Percentiles rank a stretch among this genome's conserved stretches.
These are phyloP conservation scores for Russula abietina DNA, from an alignment of 768 basidiomycete genomes.

Conservation along the genomic window DNA sequence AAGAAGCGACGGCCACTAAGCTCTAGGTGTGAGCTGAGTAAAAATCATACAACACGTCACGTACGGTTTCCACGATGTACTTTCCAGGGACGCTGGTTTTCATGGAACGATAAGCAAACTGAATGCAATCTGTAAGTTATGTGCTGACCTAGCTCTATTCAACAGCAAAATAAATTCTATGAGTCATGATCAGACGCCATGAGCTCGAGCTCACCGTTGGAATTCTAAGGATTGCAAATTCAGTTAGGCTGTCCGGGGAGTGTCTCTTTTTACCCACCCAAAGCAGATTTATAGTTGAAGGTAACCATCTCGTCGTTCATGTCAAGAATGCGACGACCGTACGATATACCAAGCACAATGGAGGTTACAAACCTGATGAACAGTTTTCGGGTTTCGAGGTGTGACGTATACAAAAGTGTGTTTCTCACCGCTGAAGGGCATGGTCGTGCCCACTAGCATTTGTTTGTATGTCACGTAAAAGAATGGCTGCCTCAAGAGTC, in stretches of 20 bases:
- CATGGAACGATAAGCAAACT: background rate
- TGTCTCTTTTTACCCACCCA: background rate
- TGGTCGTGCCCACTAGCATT: background rate
- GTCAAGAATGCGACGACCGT: slow-evolving; percentile 11
- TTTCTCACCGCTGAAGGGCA: slow-evolving; percentile 10
- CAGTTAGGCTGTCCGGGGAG: too few species aligned
- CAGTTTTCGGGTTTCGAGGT: too few species aligned
- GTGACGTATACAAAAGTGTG: background rate
- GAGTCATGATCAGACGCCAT: background rate
- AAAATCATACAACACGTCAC: background rate
- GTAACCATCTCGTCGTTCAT: slow-evolving; percentile 12
- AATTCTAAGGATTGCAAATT: background rate
- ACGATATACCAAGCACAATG: slow-evolving; percentile 4
- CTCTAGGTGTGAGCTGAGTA: background rate
- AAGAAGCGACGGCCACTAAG: slow-evolving; percentile 11
- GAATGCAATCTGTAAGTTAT: background rate
- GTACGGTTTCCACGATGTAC: slow-evolving; percentile 1
- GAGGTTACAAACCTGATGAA: slow-evolving; percentile 13
- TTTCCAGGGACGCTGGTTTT: background rate
- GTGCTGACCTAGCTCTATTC: slow-evolving; percentile 3
- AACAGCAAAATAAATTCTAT: background rate
- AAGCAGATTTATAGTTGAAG: background rate
- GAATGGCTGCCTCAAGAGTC: slow-evolving; percentile 8
- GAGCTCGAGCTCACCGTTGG: background rate
- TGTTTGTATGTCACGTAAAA: slow-evolving; percentile 11